Conservation (phyloP, 139 green algal genomes). For the Dunaliella sp. region DNA sequence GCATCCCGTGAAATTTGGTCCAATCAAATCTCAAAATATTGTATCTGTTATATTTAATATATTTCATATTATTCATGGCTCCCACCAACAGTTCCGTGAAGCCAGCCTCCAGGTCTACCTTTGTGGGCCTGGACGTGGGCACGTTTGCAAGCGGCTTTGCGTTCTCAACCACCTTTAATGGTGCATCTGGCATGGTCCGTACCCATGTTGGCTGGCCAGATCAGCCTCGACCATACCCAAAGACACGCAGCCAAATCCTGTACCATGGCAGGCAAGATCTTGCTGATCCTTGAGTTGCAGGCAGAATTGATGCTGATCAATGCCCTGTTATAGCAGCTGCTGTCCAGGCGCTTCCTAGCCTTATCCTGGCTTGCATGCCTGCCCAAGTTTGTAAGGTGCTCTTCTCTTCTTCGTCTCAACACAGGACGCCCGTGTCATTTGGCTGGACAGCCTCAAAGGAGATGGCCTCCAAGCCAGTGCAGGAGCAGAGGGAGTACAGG, state of each 20-base stretch:
- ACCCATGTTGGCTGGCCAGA: not conserved
- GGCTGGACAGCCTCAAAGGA: not conserved
- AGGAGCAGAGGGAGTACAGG: not conserved
- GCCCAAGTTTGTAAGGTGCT: too few species aligned
- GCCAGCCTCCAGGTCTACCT: not conserved
- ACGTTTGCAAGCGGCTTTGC: not conserved
- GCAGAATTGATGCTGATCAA: too few species aligned
- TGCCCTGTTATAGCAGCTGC: too few species aligned
- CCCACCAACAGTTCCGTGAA: too few species aligned
- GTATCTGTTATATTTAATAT: too few species aligned
- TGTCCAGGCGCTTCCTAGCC: too few species aligned
- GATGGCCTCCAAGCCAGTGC: not conserved
- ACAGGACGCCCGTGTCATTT: not conserved
- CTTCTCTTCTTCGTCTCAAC: too few species aligned
- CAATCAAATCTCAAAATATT: too few species aligned
- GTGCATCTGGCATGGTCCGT: not conserved
- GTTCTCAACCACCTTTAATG: not conserved
- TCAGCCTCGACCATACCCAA: not conserved
- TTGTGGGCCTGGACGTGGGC: not conserved
- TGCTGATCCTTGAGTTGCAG: too few species aligned
- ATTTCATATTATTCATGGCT: too few species aligned
- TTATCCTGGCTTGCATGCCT: not conserved
- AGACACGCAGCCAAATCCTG: not conserved
- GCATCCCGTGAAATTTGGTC: too few species aligned
- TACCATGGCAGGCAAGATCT: not conserved